Conservation (phyloP, 441 rosid species). For the Populus trichocarpa region DNA sequence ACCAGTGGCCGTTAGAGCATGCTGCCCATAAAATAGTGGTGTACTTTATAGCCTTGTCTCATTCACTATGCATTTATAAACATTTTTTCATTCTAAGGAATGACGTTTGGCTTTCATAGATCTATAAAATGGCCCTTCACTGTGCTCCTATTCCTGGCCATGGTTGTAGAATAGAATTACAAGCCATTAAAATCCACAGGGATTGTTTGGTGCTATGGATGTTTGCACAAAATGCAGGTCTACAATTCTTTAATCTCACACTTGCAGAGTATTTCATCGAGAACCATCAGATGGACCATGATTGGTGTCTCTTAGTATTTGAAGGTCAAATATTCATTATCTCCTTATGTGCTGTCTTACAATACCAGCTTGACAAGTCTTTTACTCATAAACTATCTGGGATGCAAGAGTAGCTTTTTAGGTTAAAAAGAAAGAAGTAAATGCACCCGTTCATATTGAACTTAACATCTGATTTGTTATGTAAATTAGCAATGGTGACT, state of each 20-base stretch:
- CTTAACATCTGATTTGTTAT: neutral
- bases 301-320: neutral
- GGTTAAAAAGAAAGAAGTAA: neutral
- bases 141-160: neutral
- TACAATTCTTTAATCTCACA: neutral
- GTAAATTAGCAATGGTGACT: neutral
- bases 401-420: neutral
- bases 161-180: neutral
- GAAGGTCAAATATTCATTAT: neutral
- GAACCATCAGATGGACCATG: neutral
- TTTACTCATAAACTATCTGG: neutral
- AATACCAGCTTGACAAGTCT: neutral
- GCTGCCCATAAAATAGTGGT: no score
- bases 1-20: no score
- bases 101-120: neutral
- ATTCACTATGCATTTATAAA: neutral
- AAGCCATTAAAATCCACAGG: neutral
- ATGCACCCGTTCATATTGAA: neutral
- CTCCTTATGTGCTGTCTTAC: neutral
- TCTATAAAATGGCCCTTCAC: neutral
- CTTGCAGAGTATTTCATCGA: neutral
- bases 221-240: neutral
- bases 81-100: neutral
- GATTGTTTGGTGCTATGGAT: neutral
- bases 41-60: no score